These are phyloP conservation scores for Eremochloa ophiuroides DNA, from an alignment of 176 grass and related monocot species.

Conservation along the genomic window DNA sequence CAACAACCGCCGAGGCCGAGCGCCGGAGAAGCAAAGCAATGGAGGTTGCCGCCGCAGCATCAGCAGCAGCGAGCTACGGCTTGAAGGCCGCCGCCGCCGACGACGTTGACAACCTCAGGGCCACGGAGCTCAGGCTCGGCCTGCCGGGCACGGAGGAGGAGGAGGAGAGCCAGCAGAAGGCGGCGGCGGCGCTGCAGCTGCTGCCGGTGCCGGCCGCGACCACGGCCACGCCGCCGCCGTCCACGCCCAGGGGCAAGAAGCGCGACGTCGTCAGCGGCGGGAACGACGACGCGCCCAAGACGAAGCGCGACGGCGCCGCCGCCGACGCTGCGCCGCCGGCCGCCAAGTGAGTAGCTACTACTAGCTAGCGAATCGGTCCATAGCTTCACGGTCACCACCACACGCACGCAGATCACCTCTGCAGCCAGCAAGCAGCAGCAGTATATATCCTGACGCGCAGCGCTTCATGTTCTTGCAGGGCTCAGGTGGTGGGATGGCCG, in stretches of 20 bases:
- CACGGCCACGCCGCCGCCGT: background rate
- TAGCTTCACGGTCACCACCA: background rate
- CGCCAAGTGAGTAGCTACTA: constrained; percentile 26
- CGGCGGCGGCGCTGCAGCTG: background rate
- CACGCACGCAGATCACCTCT: too few species aligned
- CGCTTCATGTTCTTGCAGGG: constrained; percentile 23
- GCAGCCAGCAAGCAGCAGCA: background rate
- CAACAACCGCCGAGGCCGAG: too few species aligned
- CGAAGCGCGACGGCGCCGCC: background rate
- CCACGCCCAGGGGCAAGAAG: constrained; percentile 39
- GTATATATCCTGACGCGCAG: background rate
- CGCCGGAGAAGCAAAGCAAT: background rate
- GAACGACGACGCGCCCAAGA: constrained; percentile 15
- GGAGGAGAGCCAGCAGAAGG: background rate
- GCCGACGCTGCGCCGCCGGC: constrained; percentile 25
- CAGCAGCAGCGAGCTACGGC: constrained; percentile 9
- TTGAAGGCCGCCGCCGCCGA: background rate
- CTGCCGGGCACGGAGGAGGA: constrained; percentile 57
- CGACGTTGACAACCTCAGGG: constrained; percentile 60
- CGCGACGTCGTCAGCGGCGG: constrained; percentile 19
- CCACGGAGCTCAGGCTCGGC: constrained; percentile 89
- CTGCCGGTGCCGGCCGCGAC: background rate
- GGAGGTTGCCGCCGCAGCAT: constrained; percentile 28
- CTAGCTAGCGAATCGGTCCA: too few species aligned
- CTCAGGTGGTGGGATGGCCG: constrained; percentile 91